A percentile compares a stretch with the other conserved stretches of the same genome.
phyloP scores from a whole-genome alignment of 805 yeast species.

The Saccharomyces kudriavzevii region DNA sequence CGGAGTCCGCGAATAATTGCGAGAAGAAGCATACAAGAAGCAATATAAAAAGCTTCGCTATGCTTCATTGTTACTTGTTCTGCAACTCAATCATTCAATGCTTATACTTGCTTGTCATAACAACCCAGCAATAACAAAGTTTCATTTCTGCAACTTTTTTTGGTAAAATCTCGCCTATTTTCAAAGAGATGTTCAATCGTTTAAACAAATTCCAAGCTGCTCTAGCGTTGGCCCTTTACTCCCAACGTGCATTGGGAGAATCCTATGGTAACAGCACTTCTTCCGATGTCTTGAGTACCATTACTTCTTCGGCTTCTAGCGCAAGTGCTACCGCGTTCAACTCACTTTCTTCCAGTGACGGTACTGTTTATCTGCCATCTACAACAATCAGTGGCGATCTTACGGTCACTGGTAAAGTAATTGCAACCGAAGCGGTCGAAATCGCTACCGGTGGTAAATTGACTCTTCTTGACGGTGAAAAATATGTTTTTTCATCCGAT shows the following conservation, averaged over 20 bases:
- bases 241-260: background rate
- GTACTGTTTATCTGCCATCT: background rate
- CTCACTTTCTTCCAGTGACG: background rate
- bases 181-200: background rate
- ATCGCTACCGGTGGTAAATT: background rate
- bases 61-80: too few relatives aligned
- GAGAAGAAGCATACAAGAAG: background rate
- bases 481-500: background rate
- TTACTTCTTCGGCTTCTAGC: background rate
- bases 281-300: background rate
- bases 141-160: background rate
- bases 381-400: background rate
- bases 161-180: background rate
- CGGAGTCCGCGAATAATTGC: background rate
- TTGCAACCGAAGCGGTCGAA: constrained; percentile 2
- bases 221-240: background rate
- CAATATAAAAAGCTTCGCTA: background rate
- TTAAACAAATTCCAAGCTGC: background rate
- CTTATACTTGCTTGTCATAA: background rate
- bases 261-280: background rate
- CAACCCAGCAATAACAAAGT: background rate
- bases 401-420: constrained; percentile 2
- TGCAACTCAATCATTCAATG: background rate
- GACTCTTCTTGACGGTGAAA: background rate
- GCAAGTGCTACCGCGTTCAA: background rate